Conservation (phyloP, 371 early-diverging fungal genomes). For the Mucor racemosus region DNA sequence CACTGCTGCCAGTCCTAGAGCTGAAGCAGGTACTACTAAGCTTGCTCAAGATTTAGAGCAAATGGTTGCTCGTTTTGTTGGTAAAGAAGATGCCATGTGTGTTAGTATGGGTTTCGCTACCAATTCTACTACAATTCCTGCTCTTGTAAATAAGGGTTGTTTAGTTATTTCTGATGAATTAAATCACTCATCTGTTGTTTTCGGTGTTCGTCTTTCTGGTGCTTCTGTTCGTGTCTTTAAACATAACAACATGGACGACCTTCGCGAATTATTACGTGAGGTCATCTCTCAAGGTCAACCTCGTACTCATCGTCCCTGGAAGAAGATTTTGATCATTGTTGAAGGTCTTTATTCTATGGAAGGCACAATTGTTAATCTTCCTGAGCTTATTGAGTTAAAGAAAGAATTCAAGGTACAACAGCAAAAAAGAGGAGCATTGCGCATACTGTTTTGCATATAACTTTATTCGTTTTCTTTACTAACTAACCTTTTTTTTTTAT, state of each 20-base stretch:
- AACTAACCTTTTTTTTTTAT: background rate
- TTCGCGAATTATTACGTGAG: slow-evolving; percentile 89
- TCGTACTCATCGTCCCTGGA: slow-evolving; percentile 98
- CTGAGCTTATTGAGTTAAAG: slow-evolving; percentile 91
- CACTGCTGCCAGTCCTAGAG: slow-evolving; percentile 67
- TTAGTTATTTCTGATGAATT: slow-evolving; percentile 98
- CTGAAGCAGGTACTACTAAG: slow-evolving; percentile 74
- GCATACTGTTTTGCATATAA: background rate
- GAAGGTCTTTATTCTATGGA: slow-evolving; percentile 99
- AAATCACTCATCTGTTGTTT: slow-evolving; percentile 97
- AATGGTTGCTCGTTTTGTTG: slow-evolving; percentile 95
- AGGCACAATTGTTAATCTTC: slow-evolving; percentile 92
- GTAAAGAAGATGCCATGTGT: slow-evolving; percentile 93
- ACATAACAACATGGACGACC: slow-evolving; percentile 88
- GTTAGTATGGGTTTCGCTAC: slow-evolving; percentile 99
- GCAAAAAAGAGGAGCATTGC: background rate
- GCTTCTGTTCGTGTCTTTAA: slow-evolving; percentile 96
- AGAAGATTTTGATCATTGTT: slow-evolving; percentile 97
- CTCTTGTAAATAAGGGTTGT: slow-evolving; percentile 88
- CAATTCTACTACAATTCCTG: slow-evolving; percentile 97
- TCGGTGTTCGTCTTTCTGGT: slow-evolving; percentile 95
- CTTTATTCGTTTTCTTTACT: background rate
- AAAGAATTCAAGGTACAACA: slow-evolving; percentile 86
- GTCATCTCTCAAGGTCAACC: slow-evolving; percentile 99
- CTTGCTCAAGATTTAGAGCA: slow-evolving; percentile 86